phyloP scores from a whole-genome alignment of 306 rosid genomes.

The Dalbergia cultrata region DNA sequence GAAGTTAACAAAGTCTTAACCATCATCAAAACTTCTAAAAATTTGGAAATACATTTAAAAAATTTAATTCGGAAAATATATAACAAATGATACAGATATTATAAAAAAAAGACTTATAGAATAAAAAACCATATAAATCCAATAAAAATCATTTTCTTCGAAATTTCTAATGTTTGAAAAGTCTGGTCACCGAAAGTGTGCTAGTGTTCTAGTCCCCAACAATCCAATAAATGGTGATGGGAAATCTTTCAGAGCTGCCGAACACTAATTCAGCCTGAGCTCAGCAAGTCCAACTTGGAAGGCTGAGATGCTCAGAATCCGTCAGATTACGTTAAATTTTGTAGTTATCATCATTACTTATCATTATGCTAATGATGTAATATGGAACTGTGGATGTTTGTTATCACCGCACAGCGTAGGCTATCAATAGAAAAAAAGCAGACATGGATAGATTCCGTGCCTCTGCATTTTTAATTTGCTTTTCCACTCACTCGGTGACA shows the following conservation, averaged over 20 bases:
- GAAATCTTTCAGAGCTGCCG: neutral
- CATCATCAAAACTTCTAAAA: no score
- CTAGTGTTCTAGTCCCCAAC: neutral
- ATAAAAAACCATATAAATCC: no score
- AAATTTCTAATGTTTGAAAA: no score
- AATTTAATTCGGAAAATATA: no score
- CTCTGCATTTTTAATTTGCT: neutral
- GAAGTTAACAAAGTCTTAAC: no score
- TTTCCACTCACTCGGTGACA: neutral
- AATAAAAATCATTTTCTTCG: no score
- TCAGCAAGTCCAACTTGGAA: constrained; percentile 22
- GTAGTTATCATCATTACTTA: constrained; percentile 20
- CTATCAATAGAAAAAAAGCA: neutral
- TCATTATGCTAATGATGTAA: constrained; percentile 26
- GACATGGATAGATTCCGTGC: constrained; percentile 12
- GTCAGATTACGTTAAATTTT: constrained; percentile 15
- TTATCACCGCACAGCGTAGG: neutral
- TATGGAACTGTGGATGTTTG: neutral
- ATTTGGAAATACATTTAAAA: no score
- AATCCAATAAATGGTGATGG: neutral
- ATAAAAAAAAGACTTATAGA: no score
- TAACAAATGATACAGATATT: no score
- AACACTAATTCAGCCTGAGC: constrained; percentile 1
- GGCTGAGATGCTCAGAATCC: neutral
- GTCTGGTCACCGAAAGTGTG: no score